These are phyloP conservation scores for Blepharisma japonicum DNA, from an alignment of 73 alveolate genomes.

Conservation along the genomic window DNA sequence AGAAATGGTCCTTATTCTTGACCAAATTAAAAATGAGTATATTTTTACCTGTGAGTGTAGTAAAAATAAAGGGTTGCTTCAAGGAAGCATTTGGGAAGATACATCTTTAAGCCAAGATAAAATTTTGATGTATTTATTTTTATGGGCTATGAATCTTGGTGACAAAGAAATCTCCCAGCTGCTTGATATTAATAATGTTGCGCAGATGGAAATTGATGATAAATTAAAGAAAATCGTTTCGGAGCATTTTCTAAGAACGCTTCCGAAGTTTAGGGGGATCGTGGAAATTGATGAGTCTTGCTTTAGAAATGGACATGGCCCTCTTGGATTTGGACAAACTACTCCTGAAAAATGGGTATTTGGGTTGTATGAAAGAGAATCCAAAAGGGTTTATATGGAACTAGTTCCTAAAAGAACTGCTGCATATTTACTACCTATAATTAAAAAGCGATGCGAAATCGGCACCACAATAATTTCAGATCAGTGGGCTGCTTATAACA, in stretches of 20 bases:
- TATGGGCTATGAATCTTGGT: constrained; percentile 10
- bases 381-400: constrained; percentile 26
- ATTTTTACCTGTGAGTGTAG: constrained; percentile 11
- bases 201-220: background rate
- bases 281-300: constrained; percentile 37
- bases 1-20: background rate
- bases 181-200: background rate
- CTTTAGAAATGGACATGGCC: background rate
- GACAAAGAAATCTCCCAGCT: background rate
- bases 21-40: background rate
- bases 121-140: background rate
- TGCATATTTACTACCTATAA: constrained; percentile 4
- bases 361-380: constrained; percentile 32
- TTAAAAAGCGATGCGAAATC: constrained; percentile 28
- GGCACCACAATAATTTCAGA: constrained; percentile 35
- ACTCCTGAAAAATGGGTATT: constrained; percentile 27
- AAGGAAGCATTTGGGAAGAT: constrained; percentile 6
- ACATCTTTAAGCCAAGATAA: background rate
- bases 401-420: constrained; percentile 18
- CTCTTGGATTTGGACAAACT: background rate
- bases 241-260: background rate
- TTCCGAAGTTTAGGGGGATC: constrained; percentile 18
- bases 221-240: constrained; percentile 2
- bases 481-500: constrained; percentile 32
- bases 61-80: background rate